Evolutionary conservation across 1,139 yeast genomes (phyloP).

Genomic region (Pichia sp.): DNA sequence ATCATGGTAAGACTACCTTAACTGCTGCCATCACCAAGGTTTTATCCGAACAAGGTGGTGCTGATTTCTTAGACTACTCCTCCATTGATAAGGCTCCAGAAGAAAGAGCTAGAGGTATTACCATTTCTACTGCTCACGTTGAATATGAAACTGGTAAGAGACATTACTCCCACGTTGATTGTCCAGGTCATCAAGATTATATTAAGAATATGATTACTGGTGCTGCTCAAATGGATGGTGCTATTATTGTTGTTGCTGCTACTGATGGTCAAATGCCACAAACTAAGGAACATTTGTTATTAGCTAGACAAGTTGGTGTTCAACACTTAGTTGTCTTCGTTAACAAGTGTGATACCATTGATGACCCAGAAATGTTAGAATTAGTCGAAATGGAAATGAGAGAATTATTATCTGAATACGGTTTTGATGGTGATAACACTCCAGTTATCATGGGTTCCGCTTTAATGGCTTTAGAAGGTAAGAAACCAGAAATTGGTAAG

Average conservation of each 20-base stretch:
- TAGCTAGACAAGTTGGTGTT: conserved; percentile 99
- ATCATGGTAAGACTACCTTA: conserved; percentile 97
- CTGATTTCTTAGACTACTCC: conserved; percentile 87
- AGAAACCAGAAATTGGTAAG: conserved; percentile 88
- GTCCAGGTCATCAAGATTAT: conserved; percentile 99
- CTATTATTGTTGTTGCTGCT: conserved; percentile 98
- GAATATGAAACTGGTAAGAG: conserved; percentile 92
- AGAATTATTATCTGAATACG: conserved; percentile 85
- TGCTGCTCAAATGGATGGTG: conserved; percentile 99
- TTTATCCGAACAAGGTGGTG: conserved; percentile 85
- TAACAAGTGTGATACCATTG: conserved; percentile 96
- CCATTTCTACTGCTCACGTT: conserved; percentile 96
- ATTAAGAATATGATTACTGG: conserved; percentile 99
- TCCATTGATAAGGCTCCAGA: conserved; percentile 98
- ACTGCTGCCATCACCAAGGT: conserved; percentile 99
- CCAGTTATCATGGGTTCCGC: conserved; percentile 99
- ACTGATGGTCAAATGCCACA: conserved; percentile 99
- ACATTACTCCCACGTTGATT: conserved; percentile 96
- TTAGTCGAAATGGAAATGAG: conserved; percentile 99
- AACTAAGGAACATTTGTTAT: conserved; percentile 96
- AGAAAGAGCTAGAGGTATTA: conserved; percentile 99
- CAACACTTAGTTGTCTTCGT: conserved; percentile 96
- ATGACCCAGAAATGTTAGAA: conserved; percentile 99
- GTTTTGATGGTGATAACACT: conserved; percentile 97
- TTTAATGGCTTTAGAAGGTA: conserved; percentile 89